Evolutionary conservation across 371 early-diverging fungal species (phyloP).

Genomic region (Syncephalastrum monosporum): DNA sequence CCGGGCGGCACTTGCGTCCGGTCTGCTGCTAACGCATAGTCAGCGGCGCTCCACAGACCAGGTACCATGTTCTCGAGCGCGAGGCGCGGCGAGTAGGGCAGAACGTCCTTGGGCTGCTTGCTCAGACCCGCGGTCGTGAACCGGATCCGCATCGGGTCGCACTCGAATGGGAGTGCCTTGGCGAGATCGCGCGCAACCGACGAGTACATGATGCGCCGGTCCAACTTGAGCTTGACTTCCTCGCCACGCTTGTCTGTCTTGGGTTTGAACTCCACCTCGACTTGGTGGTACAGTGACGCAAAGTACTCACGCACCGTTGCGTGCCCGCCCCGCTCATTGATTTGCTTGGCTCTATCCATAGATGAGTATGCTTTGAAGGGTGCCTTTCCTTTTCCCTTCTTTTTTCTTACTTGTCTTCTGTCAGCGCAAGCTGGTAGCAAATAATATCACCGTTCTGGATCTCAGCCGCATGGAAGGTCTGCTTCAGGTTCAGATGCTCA

Average conservation of each 20-base stretch:
- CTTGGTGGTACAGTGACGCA: constrained; percentile 63
- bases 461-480: constrained; percentile 68
- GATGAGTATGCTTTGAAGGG: background rate
- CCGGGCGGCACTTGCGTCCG: constrained; percentile 15
- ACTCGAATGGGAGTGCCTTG: constrained; percentile 11
- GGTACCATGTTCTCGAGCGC: constrained; percentile 19
- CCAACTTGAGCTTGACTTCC: constrained; percentile 17
- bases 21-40: constrained; percentile 20
- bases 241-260: constrained; percentile 30
- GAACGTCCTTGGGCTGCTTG: constrained; percentile 21
- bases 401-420: constrained; percentile 54
- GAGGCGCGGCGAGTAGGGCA: constrained; percentile 9
- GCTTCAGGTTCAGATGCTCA: constrained; percentile 62
- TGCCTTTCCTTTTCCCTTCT: background rate
- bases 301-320: constrained; percentile 69
- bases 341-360: constrained; percentile 11
- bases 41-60: constrained; percentile 7
- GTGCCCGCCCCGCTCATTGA: constrained; percentile 21
- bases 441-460: constrained; percentile 87
- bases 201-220: constrained; percentile 18
- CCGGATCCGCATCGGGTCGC: constrained; percentile 20
- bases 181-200: constrained; percentile 23
- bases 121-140: constrained; percentile 27
- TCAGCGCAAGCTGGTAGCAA: constrained; percentile 67
- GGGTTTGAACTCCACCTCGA: constrained; percentile 71